These are phyloP conservation scores for Camelina laxa DNA, from an alignment of 345 rosid species.

Conservation along the genomic window DNA sequence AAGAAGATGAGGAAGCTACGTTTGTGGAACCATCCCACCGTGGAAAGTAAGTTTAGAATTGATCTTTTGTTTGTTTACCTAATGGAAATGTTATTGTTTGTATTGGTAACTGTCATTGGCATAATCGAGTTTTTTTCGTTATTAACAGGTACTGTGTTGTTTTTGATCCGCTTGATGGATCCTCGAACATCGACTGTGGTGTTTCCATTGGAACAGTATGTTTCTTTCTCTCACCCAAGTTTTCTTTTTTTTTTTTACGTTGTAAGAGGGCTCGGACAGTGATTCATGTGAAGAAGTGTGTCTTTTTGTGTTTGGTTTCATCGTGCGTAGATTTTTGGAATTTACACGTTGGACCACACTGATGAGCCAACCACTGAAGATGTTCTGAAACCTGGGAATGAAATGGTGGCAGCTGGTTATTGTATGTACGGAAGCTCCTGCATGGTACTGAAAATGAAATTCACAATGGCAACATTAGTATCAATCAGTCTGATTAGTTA, in stretches of 20 bases:
- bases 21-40: constrained; percentile 77
- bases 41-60: constrained; percentile 61
- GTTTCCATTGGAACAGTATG: constrained; percentile 97
- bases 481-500: neutral
- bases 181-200: constrained; percentile 97
- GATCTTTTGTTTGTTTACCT: neutral
- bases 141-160: constrained; percentile 81
- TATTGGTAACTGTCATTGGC: neutral
- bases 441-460: constrained; percentile 61
- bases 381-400: constrained; percentile 88
- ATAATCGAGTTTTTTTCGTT: neutral
- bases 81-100: neutral
- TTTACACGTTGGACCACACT: constrained; percentile 69
- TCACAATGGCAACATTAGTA: neutral
- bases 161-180: constrained; percentile 98
- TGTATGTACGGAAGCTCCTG: constrained; percentile 99
- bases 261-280: neutral
- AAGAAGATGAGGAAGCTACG: constrained; percentile 95
- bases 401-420: constrained; percentile 96
- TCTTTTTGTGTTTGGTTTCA: constrained; percentile 39
- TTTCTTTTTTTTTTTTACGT: neutral
- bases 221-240: constrained; percentile 14
- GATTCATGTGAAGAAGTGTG: constrained; percentile 19
- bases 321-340: constrained; percentile 82
- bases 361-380: constrained; percentile 77